Evolutionary conservation across 306 rosid genomes (phyloP), one percentile per base, ranked within the genome.

Genomic region (Prunus armeniaca): DNA sequence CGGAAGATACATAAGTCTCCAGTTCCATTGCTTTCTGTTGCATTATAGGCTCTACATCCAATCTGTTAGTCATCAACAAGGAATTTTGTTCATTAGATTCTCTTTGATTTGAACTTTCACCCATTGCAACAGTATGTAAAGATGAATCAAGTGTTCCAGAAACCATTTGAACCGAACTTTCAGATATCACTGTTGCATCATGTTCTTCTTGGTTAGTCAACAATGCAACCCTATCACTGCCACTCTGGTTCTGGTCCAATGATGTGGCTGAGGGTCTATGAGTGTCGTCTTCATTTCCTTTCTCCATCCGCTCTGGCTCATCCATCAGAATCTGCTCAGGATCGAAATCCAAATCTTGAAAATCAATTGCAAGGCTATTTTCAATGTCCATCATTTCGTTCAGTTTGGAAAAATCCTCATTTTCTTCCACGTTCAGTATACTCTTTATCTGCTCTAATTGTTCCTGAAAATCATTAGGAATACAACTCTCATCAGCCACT

Each of bases 251-350:
- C 68, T 72, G 82, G 43, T 65, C 79, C 34, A 71, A 28, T 58
- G 77, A 70, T n/a, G 32, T 34, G n/a, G 60, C 49, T 18, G 30
- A 38, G 57, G 77, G 76, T 51, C 28, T 76, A 56, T 65, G 38
- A 63, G 65, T 77, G 60, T 41, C 62, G n/a, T 70, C 81, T 67
- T 79, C 85, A 66, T 79, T 64, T 69, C 87, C 93, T 20, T 70
- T 45, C 45, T 47, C 34, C 28, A 71, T 32, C 27, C 18, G 2
- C 56, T 64, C 74, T 14, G 47, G 69, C 25, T 71, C 84, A 57
- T 76, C 70, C 56, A 76, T 65, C 76, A 65, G 63, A 55, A 32
- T 72, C n/a, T 76, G 67, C 56, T 56, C 71, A 12, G 71, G 57
- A 70, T 49, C 52, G 34, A 17, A 32, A 17, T 30, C 69, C 47